Evolutionary conservation across 345 rosid genomes (phyloP), one percentile per base, ranked within the genome.

Genomic region (Iberis pinnata): DNA sequence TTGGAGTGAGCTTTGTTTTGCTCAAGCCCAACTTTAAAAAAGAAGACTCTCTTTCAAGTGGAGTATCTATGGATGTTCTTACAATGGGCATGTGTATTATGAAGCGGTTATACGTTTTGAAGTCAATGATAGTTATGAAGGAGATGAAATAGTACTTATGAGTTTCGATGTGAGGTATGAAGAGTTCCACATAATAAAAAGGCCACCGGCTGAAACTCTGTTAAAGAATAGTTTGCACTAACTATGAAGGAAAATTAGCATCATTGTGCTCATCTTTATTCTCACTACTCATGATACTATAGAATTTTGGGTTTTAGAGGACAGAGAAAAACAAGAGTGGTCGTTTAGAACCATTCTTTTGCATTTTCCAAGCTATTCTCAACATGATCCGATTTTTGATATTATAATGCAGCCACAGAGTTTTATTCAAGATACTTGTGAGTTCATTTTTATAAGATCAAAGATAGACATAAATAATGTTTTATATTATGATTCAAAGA

Each of bases 261-360:
- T 58, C 25, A 6, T 22, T 22, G 25, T 22, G 25, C 25, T 29
- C n/a, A n/a, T 4, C 33, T 29, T 7, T 29, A 6, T 6, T 9
- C 8, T 29, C 33, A 2, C 8, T 9, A 9, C 9, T 9, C 9
- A 3, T 9, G 33, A 26, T 26, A 26, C 8, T 29, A 29, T 9
- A 29, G 8, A 6, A 16, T 45, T 58, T 46, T 58, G 47, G 55
- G 37, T 58, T 59, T 47, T 59, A 5, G 64, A n/a, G 7, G 55
- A 59, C 25, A 46, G 6, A 59, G 29, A 47, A 11, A 59, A 48
- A 59, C 64, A 38, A 37, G 47, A 59, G 26, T 58, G 63, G 63
- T 47, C 55, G 12, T 16, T 25, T 9, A 9, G 13, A 38, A 19
- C 37, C 27, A 25, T 47, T 37, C 19, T 36, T 31, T 6, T 47